Percentiles rank a stretch among this genome's conserved stretches.
phyloP scores from a whole-genome alignment of 2,329 filamentous ascomycete genomes.

The Falciphora oryzae region DNA sequence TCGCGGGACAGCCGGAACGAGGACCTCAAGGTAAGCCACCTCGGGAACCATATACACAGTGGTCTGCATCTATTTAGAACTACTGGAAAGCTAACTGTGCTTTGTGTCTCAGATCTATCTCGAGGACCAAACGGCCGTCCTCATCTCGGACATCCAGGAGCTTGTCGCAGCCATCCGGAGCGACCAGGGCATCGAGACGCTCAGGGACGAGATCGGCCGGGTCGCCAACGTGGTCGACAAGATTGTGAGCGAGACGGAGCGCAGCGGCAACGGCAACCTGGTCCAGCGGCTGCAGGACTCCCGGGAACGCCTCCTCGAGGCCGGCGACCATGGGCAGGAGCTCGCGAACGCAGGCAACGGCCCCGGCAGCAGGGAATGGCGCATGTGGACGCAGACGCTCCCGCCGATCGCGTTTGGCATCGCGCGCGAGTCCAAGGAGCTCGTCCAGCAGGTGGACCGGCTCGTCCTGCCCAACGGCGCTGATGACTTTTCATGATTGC shows the following conservation, averaged over 20 bases:
- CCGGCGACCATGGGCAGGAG: constrained; percentile 54
- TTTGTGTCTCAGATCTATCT: constrained; percentile 58
- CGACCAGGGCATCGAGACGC: constrained; percentile 56
- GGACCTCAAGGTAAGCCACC: constrained; percentile 39
- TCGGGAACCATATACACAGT: constrained; percentile 16
- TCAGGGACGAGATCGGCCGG: constrained; percentile 63
- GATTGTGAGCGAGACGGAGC: constrained; percentile 61
- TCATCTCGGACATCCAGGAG: constrained; percentile 77
- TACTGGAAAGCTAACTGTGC: not conserved
- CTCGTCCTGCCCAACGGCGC: constrained; percentile 17
- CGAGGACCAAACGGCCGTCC: constrained; percentile 72
- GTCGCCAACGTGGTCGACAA: constrained; percentile 67
- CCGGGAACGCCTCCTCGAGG: constrained; percentile 58
- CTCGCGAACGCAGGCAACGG: constrained; percentile 47
- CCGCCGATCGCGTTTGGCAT: constrained; percentile 85
- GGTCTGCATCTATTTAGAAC: not conserved
- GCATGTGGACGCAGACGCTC: constrained; percentile 62
- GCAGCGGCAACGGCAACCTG: constrained; percentile 38
- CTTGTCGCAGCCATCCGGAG: constrained; percentile 67
- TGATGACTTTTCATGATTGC: constrained; percentile 22
- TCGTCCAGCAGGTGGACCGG: constrained; percentile 37
- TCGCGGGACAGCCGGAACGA: constrained; percentile 37
- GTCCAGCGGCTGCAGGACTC: constrained; percentile 55
- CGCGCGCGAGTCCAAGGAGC: constrained; percentile 73
- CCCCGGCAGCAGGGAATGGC: constrained; percentile 51